Percentiles rank a stretch among this genome's conserved stretches.
These are phyloP conservation scores for Bipolaris oryzae DNA, from an alignment of 2,329 filamentous ascomycete genomes.

Conservation along the genomic window DNA sequence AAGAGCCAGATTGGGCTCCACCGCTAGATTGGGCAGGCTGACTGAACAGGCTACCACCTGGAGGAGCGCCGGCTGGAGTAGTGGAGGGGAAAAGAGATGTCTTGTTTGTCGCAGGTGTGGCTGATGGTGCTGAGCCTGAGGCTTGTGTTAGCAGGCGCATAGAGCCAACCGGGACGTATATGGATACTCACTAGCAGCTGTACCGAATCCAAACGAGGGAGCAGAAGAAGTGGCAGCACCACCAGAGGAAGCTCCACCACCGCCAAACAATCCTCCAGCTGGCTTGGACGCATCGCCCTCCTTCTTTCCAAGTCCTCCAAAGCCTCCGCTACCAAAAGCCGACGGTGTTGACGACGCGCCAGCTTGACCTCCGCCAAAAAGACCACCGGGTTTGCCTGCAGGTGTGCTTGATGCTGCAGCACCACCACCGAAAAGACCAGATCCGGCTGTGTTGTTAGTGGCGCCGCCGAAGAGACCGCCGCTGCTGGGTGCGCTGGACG, in stretches of 20 bases:
- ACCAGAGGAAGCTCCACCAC: constrained; percentile 19
- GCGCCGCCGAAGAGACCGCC: constrained; percentile 26
- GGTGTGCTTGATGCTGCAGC: constrained; percentile 34
- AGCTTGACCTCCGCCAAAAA: constrained; percentile 36
- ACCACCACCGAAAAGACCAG: constrained; percentile 35
- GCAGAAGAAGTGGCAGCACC: constrained; percentile 24
- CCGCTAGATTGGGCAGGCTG: constrained; percentile 26
- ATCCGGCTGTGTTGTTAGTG: constrained; percentile 18
- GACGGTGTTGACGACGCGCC: constrained; percentile 26
- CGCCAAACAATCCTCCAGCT: constrained; percentile 23
- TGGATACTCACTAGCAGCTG: constrained; percentile 17
- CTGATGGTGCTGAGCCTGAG: constrained; percentile 33
- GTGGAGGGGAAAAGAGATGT: constrained; percentile 47
- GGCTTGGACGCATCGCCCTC: constrained; percentile 33
- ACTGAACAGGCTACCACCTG: constrained; percentile 39
- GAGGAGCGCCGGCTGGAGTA: constrained; percentile 48
- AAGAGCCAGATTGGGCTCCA: constrained; percentile 19
- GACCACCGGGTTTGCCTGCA: constrained; percentile 34
- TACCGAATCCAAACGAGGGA: constrained; percentile 22
- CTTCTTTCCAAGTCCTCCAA: constrained; percentile 27
- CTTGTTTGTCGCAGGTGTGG: constrained; percentile 46
- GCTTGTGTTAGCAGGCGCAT: constrained; percentile 13
- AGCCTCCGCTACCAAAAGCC: constrained; percentile 19
- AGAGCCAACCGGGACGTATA: neutral
- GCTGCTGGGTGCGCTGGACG: constrained; percentile 24